Percentiles rank a stretch among this genome's conserved stretches.
Conservation (phyloP, 2,329 filamentous ascomycete species). For the Trichoderma sp. region DNA sequence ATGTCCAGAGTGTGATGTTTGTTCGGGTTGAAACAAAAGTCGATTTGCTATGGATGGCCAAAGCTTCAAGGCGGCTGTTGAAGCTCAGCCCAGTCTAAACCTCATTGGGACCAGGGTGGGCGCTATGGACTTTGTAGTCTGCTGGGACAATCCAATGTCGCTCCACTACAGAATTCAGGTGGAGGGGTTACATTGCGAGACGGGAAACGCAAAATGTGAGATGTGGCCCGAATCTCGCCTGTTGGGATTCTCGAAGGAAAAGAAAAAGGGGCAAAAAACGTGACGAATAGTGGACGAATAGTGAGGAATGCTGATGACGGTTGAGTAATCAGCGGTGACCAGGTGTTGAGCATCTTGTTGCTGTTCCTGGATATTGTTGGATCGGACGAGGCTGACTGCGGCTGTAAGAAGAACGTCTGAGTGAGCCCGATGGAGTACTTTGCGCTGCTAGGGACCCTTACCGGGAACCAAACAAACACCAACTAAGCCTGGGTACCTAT, state of each 20-base stretch:
- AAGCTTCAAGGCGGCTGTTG: constrained; percentile 3
- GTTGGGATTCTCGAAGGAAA: neutral
- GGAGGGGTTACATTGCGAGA: constrained; percentile 19
- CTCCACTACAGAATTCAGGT: constrained; percentile 2
- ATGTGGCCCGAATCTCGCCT: constrained; percentile 6
- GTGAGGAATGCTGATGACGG: neutral
- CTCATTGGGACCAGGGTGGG: neutral
- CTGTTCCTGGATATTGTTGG: neutral
- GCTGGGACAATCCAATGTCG: neutral
- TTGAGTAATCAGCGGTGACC: neutral
- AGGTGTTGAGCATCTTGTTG: neutral
- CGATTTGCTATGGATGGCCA: neutral
- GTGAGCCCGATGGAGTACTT: neutral
- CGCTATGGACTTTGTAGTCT: neutral
- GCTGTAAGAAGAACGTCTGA: neutral
- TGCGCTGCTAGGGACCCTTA: neutral
- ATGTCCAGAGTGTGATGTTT: neutral
- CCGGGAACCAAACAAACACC: neutral
- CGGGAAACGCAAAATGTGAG: neutral
- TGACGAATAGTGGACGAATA: neutral
- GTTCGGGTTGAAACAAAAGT: neutral
- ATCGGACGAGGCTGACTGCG: constrained; percentile 1
- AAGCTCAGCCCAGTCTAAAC: constrained; percentile 7
- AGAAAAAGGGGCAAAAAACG: neutral
- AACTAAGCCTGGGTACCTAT: neutral